Evolutionary conservation across 495 filamentous ascomycete genomes (phyloP), one percentile per base, ranked within the genome.

Genomic region (Podospora sp.): DNA sequence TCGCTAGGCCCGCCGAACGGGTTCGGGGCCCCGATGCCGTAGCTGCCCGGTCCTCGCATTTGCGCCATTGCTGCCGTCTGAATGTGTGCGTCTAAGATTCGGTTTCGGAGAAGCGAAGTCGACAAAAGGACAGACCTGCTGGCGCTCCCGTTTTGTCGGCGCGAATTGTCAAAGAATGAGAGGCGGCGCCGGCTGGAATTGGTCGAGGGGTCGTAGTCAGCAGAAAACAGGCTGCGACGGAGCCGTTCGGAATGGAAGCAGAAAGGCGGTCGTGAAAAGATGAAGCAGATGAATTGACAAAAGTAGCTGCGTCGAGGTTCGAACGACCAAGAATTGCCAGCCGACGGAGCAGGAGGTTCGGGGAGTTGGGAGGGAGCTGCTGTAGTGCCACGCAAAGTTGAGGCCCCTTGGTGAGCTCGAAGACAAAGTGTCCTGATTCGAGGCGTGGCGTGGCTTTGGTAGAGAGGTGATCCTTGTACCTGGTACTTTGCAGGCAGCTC

Each of bases 31-130:
- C 91, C 92, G 73, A 98, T 89, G 79, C 97, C 94, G 81, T 97
- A 99, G 79, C 91, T 91, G 71, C 94, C 94, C 69, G 92, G 96
- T 78, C 94, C 95, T 85, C 94, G 87, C 80, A 98, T 95, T 81
- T 97, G 94, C 79, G 94, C 90, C 94, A 97, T 98, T 72, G 71
- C 49, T 51, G 24, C 22, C 33, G 36, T 62, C 22, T 29, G 62
- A 60, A 29, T 49, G 35, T 56, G 22, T 50, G 24, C 64, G 22
- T 21, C 51, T 35, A 22, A 35, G 12, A 66, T 46, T 25, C 59
- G 27, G 66, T 33, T 12, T 36, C 33, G 26, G 21, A 51, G 36
- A 33, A 62, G 49, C 20, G 40, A 33, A 35, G 18, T 40, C 40
- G 24, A 59, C 62, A 49, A 69, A 58, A 40, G 27, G 60, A 62